These are phyloP conservation scores for Aegle marmelos DNA, from an alignment of 345 rosid genomes.

Conservation along the genomic window DNA sequence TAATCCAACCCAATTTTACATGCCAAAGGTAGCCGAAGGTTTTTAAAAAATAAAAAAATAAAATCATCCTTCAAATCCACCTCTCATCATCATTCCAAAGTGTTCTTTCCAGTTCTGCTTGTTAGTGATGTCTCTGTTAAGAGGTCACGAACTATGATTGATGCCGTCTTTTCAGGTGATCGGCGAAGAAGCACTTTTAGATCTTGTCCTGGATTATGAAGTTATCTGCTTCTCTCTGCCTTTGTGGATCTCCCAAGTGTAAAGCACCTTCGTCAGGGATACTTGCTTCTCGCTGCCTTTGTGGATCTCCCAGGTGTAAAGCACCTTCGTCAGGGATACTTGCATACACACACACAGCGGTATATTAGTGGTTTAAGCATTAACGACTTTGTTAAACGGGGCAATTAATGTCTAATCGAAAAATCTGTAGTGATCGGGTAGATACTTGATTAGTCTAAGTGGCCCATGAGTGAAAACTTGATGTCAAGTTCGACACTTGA, in stretches of 20 bases:
- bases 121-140: neutral
- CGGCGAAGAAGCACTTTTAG: neutral
- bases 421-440: neutral
- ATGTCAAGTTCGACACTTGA: neutral
- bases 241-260: conserved; percentile 4
- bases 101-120: neutral
- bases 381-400: neutral
- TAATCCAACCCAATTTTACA: too few species aligned
- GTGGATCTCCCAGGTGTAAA: conserved; percentile 5
- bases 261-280: neutral
- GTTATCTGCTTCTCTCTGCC: neutral
- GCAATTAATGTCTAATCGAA: neutral
- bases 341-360: too few species aligned
- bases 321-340: too few species aligned
- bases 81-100: too few species aligned
- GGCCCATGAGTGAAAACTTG: neutral
- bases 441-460: neutral
- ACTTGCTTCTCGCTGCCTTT: neutral
- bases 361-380: neutral
- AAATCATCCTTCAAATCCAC: too few species aligned
- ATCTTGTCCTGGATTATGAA: neutral
- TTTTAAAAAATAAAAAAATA: too few species aligned
- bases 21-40: too few species aligned
- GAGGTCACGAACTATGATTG: neutral
- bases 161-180: neutral